Conservation (phyloP, 306 rosid species). For the Luffa acutangula region DNA sequence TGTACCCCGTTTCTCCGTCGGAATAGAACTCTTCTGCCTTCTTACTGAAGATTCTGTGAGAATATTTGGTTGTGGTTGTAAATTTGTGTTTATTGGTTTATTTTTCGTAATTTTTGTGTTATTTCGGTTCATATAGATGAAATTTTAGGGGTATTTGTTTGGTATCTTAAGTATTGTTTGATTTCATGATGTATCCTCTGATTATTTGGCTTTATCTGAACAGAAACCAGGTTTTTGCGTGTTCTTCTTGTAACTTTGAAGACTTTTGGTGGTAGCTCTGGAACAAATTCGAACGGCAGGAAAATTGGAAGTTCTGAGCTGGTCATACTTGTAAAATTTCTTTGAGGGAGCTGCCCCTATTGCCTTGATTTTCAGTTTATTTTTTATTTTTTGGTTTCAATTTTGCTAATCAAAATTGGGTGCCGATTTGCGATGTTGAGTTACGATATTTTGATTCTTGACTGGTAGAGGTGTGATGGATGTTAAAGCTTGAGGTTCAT, state of each 20-base stretch:
- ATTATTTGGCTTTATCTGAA: background rate
- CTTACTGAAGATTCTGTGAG: background rate
- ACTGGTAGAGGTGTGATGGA: constrained; percentile 39
- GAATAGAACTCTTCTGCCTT: background rate
- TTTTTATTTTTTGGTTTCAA: background rate
- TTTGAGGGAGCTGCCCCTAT: constrained; percentile 1
- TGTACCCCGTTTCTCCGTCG: background rate
- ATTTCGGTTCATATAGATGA: background rate
- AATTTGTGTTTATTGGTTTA: background rate
- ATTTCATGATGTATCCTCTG: background rate
- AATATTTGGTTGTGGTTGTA: background rate
- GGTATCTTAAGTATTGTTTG: background rate
- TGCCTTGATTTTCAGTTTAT: background rate
- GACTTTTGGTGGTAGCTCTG: background rate
- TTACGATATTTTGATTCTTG: constrained; percentile 39
- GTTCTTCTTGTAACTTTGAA: background rate
- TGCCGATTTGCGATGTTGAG: constrained; percentile 32
- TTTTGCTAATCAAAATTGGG: background rate
- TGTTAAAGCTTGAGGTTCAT: constrained; percentile 13
- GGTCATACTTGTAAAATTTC: background rate
- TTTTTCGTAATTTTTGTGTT: background rate
- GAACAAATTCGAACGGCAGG: background rate
- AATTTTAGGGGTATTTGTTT: background rate
- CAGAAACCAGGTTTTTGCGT: background rate
- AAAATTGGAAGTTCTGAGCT: background rate